Evolutionary conservation across 75 land plant species (phyloP).

Genomic region (Selaginella moellendorffii): DNA sequence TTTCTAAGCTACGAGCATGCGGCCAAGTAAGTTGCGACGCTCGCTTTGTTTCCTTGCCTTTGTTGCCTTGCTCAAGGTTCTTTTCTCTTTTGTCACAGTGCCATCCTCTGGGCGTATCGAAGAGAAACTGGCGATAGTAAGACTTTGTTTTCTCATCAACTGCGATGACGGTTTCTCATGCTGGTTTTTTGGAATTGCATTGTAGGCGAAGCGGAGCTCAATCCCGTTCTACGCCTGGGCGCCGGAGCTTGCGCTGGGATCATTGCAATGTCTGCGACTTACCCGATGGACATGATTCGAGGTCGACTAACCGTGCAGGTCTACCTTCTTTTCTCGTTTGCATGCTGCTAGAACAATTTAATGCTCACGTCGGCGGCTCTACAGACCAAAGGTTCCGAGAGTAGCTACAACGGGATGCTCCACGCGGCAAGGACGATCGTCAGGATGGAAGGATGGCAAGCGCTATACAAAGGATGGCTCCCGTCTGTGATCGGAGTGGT

Average conservation of each 20-base stretch:
- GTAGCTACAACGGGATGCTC: conserved; percentile 72
- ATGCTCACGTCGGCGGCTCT: not conserved
- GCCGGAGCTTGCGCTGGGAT: not conserved
- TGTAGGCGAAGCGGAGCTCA: not conserved
- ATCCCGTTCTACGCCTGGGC: not conserved
- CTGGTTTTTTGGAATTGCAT: conserved; percentile 6
- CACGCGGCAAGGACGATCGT: conserved; percentile 66
- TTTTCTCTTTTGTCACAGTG: conserved; percentile 31
- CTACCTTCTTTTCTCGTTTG: too few species aligned
- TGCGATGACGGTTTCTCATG: not conserved
- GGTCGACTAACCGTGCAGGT: not conserved
- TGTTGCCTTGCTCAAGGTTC: not conserved
- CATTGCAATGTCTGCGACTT: not conserved
- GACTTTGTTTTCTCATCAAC: not conserved
- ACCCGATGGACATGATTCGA: not conserved
- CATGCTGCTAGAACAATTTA: too few species aligned
- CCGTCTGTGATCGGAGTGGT: conserved; percentile 99
- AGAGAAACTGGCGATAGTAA: conserved; percentile 59
- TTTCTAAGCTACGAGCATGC: conserved; percentile 89
- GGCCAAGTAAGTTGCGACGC: conserved; percentile 31
- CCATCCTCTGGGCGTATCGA: conserved; percentile 61
- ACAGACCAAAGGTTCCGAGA: conserved; percentile 76
- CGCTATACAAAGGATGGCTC: conserved; percentile 91
- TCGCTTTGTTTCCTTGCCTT: not conserved
- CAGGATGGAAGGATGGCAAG: conserved; percentile 58